Conservation (phyloP, 305 asterid genomes). For the Fraxinus ornus region DNA sequence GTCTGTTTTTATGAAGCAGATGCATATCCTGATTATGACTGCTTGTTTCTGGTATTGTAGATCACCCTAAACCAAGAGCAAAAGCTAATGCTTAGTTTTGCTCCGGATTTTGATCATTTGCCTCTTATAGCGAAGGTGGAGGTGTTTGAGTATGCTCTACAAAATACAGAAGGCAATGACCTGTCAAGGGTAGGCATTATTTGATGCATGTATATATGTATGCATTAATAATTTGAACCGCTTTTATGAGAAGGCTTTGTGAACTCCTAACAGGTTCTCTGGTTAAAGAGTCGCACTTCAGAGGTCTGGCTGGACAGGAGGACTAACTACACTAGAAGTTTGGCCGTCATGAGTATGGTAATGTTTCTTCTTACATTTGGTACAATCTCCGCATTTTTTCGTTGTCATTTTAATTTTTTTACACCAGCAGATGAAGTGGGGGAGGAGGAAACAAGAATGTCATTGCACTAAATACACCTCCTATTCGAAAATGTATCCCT, state of each 20-base stretch:
- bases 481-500: not conserved
- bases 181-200: conserved; percentile 69
- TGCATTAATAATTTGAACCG: not conserved
- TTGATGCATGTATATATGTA: conserved; percentile 14
- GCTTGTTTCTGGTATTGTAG: conserved; percentile 44
- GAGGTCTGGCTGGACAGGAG: conserved; percentile 98
- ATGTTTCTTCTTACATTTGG: conserved; percentile 18
- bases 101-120: conserved; percentile 95
- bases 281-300: conserved; percentile 99
- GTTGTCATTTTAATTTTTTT: not conserved
- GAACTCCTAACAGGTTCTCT: conserved; percentile 57
- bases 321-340: conserved; percentile 94
- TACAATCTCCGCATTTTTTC: not conserved
- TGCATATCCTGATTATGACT: conserved; percentile 27
- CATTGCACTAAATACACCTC: not conserved
- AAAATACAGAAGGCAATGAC: conserved; percentile 95
- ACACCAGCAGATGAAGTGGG: not conserved
- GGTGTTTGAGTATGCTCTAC: conserved; percentile 93
- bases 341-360: conserved; percentile 99
- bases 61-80: conserved; percentile 96
- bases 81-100: conserved; percentile 90
- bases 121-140: conserved; percentile 95
- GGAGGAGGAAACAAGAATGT: not conserved
- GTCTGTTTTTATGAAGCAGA: conserved; percentile 8
- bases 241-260: conserved; percentile 21